phyloP scores from a whole-genome alignment of 257 asterid genomes.

The Nicotiana tomentosiformis region DNA sequence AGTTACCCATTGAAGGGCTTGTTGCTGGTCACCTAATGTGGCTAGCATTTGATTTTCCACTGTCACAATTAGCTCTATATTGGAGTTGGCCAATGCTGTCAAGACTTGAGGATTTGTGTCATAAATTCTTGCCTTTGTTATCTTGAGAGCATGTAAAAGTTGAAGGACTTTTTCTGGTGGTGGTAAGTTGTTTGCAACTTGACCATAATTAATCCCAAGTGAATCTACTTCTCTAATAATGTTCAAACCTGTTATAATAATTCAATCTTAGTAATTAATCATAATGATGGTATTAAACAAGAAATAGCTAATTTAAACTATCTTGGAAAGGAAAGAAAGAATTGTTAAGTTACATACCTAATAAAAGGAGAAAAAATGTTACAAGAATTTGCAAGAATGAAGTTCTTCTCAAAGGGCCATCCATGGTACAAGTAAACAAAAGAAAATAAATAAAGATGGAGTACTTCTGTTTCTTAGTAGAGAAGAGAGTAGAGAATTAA shows the following conservation, averaged over 20 bases:
- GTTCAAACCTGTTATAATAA: conserved; percentile 26
- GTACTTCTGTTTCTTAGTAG: neutral
- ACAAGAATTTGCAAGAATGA: conserved; percentile 5
- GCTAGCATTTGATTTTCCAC: conserved; percentile 57
- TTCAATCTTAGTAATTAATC: neutral
- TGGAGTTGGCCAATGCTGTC: conserved; percentile 62
- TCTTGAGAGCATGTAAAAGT: conserved; percentile 51
- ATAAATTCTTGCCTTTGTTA: conserved; percentile 72
- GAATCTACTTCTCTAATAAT: conserved; percentile 32
- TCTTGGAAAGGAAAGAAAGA: neutral
- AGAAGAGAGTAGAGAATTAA: conserved; percentile 3
- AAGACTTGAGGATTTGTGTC: conserved; percentile 72
- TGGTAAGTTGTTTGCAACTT: conserved; percentile 72
- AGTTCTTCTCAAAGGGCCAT: neutral
- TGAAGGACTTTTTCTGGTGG: conserved; percentile 56
- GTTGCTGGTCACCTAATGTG: conserved; percentile 42
- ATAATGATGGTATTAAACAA: neutral
- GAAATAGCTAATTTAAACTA: neutral
- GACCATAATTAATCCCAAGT: conserved; percentile 85
- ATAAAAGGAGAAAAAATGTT: conserved; percentile 17
- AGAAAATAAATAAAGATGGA: neutral
- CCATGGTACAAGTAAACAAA: neutral
- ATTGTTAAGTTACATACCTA: conserved; percentile 18
- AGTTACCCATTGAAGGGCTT: conserved; percentile 68
- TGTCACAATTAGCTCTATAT: conserved; percentile 61